Evolutionary conservation across 1,284 basidiomycete genomes (phyloP), one percentile per base, ranked within the genome.

Genomic region (Volvariella surrecta): DNA sequence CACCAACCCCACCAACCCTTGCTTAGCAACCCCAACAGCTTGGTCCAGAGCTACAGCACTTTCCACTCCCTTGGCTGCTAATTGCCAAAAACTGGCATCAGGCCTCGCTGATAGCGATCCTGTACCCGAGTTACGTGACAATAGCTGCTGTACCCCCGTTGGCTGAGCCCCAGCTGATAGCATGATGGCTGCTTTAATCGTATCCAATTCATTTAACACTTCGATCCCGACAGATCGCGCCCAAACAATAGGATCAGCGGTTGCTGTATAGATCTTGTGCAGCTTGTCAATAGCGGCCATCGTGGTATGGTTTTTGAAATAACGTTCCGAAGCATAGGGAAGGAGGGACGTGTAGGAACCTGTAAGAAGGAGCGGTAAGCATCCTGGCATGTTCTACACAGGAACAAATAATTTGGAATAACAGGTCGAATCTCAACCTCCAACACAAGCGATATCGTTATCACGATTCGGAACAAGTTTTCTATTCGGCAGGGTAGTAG

Each of bases 231-330:
- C 77, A 0, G 85, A 86, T 40, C 93, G 77, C 3, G 81, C 82
- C 87, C 87, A 91, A 20, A 95, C 90, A 20, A 94, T 54, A 2
- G 85, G 78, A 7, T 70, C 71, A 13, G 70, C 64, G 30, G 82
- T 76, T 2, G 74, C 73, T 0, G 79, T 66, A 58, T 94, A 96
- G 7, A 96, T 58, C 55, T 88, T 88, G 64, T 94, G 85, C 39
- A 96, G 70, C 57, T 93, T 92, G 66, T 98, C 93, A 39, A 86
- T 76, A 1, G 81, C 78, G 4, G 82, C 76, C 68, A 97, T 80
- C 46, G 93, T 64, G 45, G 79, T 76, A 63, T 96, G 91, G 59
- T 97, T 97, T 49, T 73, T 74, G 44, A 89, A 66, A 61, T 95
- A 96, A 31, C 92, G 75, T 48, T 82, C 78, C 41, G 80, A 79